phyloP scores from a whole-genome alignment of 106 monocot genomes.

The Dendrobium chrysotoxum region DNA sequence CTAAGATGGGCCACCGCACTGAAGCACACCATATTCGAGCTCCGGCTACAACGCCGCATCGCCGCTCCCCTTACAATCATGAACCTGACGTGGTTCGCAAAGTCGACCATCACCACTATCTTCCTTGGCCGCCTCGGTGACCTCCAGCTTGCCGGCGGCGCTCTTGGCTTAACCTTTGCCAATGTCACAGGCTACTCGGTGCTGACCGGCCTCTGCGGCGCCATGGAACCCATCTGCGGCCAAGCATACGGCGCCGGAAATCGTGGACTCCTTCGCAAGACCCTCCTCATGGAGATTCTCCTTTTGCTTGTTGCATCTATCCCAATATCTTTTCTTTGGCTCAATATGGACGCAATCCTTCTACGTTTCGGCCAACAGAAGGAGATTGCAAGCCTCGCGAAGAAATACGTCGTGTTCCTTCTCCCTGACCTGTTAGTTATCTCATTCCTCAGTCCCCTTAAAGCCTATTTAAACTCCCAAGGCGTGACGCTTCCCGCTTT shows the following conservation, averaged over 20 bases:
- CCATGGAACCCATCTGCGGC: slow-evolving; percentile 87
- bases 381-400: slow-evolving; percentile 48
- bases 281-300: slow-evolving; percentile 60
- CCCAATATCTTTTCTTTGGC: slow-evolving; percentile 77
- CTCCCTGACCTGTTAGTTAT: slow-evolving; percentile 64
- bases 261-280: slow-evolving; percentile 54
- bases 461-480: slow-evolving; percentile 72
- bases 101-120: slow-evolving; percentile 36
- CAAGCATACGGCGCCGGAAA: slow-evolving; percentile 83
- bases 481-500: slow-evolving; percentile 71
- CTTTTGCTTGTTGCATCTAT: slow-evolving; percentile 49
- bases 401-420: slow-evolving; percentile 44
- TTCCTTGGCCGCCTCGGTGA: slow-evolving; percentile 46
- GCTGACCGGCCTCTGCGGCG: slow-evolving; percentile 41
- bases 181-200: slow-evolving; percentile 70
- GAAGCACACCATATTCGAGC: slow-evolving; percentile 17
- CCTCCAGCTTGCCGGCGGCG: slow-evolving; percentile 45
- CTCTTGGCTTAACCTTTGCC: slow-evolving; percentile 56
- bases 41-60: slow-evolving; percentile 30
- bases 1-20: not conserved
- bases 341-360: slow-evolving; percentile 61
- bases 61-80: slow-evolving; percentile 26
- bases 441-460: slow-evolving; percentile 80
- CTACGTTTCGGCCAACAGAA: slow-evolving; percentile 45
- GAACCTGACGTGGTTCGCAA: slow-evolving; percentile 48